phyloP scores from a whole-genome alignment of 352 stramenopile species.

The Globisporangium sylvaticum region DNA sequence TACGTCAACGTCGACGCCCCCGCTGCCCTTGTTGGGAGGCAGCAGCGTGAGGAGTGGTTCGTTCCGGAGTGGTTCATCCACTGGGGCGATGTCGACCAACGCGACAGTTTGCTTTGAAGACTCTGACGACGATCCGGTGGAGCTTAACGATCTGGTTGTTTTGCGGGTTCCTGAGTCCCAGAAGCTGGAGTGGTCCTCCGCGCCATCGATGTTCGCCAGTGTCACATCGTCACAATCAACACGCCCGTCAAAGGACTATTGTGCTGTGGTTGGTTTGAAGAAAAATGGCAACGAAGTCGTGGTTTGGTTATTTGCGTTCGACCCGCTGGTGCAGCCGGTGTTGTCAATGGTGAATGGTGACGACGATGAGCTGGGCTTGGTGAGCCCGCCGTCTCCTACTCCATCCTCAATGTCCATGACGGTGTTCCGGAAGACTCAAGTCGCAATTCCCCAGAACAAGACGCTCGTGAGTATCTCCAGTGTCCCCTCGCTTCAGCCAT shows the following conservation, averaged over 20 bases:
- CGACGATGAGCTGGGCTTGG: slow-evolving; percentile 7
- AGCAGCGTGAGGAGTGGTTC: slow-evolving; percentile 1
- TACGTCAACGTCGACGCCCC: background rate
- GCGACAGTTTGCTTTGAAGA: slow-evolving; percentile 18
- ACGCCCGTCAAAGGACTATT: slow-evolving; percentile 51
- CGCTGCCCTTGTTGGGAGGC: background rate
- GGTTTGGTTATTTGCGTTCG: slow-evolving; percentile 61
- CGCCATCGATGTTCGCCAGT: slow-evolving; percentile 27
- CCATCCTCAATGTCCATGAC: slow-evolving; percentile 7
- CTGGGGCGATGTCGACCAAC: background rate
- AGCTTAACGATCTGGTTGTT: slow-evolving; percentile 29
- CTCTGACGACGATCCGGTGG: slow-evolving; percentile 15
- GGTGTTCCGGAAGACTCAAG: slow-evolving; percentile 39
- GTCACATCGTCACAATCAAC: slow-evolving; percentile 13
- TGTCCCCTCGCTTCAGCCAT: slow-evolving; percentile 43
- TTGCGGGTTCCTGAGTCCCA: slow-evolving; percentile 42
- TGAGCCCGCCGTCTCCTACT: background rate
- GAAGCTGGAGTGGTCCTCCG: slow-evolving; percentile 52
- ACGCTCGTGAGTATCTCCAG: slow-evolving; percentile 33
- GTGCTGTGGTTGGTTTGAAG: slow-evolving; percentile 48
- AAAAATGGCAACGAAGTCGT: slow-evolving; percentile 30
- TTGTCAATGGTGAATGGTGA: background rate
- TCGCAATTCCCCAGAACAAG: slow-evolving; percentile 25
- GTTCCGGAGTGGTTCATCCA: background rate
- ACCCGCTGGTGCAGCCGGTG: slow-evolving; percentile 1